phyloP scores from a whole-genome alignment of 192 early-diverging fungal genomes.

The Gaertneriomyces sp. region DNA sequence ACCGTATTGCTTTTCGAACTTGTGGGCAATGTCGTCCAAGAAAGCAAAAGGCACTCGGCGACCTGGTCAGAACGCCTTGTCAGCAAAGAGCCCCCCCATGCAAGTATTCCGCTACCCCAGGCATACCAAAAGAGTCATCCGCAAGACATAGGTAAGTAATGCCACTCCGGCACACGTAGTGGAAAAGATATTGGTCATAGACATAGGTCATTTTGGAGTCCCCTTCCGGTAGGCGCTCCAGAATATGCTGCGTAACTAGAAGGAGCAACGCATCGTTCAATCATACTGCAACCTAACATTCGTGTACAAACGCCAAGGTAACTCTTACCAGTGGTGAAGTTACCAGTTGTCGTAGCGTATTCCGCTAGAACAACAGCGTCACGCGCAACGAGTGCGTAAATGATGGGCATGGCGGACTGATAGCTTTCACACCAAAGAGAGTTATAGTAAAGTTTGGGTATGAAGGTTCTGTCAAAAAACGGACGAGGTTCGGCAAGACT shows the following conservation, averaged over 20 bases:
- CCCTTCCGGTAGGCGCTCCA: conserved; percentile 85
- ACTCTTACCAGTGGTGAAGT: conserved; percentile 58
- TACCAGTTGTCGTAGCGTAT: conserved; percentile 74
- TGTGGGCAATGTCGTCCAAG: conserved; percentile 73
- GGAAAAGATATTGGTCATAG: conserved; percentile 88
- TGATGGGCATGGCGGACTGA: conserved; percentile 58
- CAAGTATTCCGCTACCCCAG: conserved; percentile 5
- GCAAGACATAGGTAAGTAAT: conserved; percentile 87
- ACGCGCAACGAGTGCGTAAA: conserved; percentile 77
- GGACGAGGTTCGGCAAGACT: too few relatives aligned
- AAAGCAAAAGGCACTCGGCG: conserved; percentile 87
- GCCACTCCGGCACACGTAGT: conserved; percentile 77
- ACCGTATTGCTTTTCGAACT: conserved; percentile 58
- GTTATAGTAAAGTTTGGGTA: too few relatives aligned
- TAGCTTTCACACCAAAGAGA: too few relatives aligned
- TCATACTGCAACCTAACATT: too few relatives aligned
- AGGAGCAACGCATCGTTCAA: neutral
- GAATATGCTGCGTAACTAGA: conserved; percentile 72
- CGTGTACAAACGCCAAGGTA: too few relatives aligned
- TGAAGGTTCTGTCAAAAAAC: too few relatives aligned
- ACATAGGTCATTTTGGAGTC: conserved; percentile 90
- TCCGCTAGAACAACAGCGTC: conserved; percentile 77
- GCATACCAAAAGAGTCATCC: conserved; percentile 62
- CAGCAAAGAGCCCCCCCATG: neutral
- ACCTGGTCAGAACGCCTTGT: conserved; percentile 31